Evolutionary conservation across 2,329 filamentous ascomycete species (phyloP).

Genomic region (Rutstroemia sp.): DNA sequence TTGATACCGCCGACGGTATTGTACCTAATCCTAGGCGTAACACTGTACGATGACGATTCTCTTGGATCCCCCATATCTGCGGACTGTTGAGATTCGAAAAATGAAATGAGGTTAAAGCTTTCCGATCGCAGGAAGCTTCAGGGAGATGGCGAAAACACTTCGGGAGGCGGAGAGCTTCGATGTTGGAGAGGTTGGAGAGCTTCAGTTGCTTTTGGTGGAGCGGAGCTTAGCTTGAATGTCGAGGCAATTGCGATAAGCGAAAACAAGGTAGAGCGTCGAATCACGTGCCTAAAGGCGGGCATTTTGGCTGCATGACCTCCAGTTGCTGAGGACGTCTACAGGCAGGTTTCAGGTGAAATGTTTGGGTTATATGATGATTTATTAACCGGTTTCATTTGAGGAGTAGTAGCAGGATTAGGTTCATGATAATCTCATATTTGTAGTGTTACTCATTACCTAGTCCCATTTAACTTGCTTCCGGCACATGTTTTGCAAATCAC

Average conservation of each 20-base stretch:
- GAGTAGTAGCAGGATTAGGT: not conserved
- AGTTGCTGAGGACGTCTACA: not conserved
- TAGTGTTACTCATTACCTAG: no score
- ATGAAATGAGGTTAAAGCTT: not conserved
- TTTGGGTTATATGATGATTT: not conserved
- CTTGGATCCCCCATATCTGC: slow-evolving; percentile 30
- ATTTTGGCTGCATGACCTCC: no score
- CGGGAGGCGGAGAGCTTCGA: slow-evolving; percentile 4
- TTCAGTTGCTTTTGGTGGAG: slow-evolving; percentile 9
- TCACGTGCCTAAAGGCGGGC: not conserved
- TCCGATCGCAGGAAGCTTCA: slow-evolving; percentile 10
- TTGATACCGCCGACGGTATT: slow-evolving; percentile 98
- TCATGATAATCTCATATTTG: no score
- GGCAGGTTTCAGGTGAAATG: not conserved
- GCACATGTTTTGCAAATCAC: not conserved
- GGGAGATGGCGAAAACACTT: slow-evolving; percentile 1
- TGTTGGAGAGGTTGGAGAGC: slow-evolving; percentile 11
- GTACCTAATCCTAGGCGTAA: slow-evolving; percentile 76
- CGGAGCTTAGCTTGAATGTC: slow-evolving; percentile 8
- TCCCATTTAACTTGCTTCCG: no score
- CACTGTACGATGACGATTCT: slow-evolving; percentile 32
- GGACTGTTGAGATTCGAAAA: not conserved
- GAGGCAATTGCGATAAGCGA: slow-evolving; percentile 16
- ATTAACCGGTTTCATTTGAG: not conserved
- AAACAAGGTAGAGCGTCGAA: not conserved